phyloP scores from a whole-genome alignment of 805 yeast genomes.

The Metschnikowia matae region DNA sequence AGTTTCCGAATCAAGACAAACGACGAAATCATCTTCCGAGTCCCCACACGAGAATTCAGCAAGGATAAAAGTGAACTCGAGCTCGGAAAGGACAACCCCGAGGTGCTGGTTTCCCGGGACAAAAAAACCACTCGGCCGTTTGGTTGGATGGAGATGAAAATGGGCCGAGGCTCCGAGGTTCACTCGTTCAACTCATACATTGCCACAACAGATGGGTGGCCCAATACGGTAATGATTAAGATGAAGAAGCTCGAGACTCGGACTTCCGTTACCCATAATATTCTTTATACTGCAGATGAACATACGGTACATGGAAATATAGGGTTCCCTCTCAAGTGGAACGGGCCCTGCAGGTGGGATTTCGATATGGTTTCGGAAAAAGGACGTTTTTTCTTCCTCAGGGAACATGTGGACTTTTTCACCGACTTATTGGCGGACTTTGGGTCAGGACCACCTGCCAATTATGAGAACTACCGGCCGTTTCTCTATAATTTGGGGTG shows the following conservation, averaged over 20 bases:
- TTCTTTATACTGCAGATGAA: conserved; percentile 57
- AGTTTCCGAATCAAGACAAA: conserved; percentile 50
- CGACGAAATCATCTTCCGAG: conserved; percentile 64
- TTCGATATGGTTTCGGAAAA: conserved; percentile 51
- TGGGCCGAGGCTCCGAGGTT: conserved; percentile 50
- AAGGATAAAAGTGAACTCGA: conserved; percentile 49
- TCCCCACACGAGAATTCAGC: conserved; percentile 82
- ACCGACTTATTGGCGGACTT: conserved; percentile 76
- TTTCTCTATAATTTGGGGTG: conserved; percentile 59
- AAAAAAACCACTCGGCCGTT: conserved; percentile 45
- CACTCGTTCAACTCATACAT: conserved; percentile 45
- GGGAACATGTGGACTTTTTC: conserved; percentile 77
- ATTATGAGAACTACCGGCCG: conserved; percentile 77
- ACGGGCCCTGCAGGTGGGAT: conserved; percentile 68
- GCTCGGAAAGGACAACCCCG: no score
- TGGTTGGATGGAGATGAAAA: conserved; percentile 86
- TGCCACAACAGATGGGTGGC: conserved; percentile 55
- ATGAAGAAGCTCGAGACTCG: conserved; percentile 60
- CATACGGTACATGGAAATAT: conserved; percentile 55
- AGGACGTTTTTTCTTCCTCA: conserved; percentile 58
- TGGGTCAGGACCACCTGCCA: conserved; percentile 62
- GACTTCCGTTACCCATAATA: conserved; percentile 86
- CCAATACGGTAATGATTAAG: conserved; percentile 42
- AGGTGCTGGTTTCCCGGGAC: conserved; percentile 1
- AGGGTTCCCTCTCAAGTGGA: conserved; percentile 79